Evolutionary conservation across 2,329 filamentous ascomycete species (phyloP), one percentile per base, ranked within the genome.

Genomic region (Colletotrichum liaoningense): DNA sequence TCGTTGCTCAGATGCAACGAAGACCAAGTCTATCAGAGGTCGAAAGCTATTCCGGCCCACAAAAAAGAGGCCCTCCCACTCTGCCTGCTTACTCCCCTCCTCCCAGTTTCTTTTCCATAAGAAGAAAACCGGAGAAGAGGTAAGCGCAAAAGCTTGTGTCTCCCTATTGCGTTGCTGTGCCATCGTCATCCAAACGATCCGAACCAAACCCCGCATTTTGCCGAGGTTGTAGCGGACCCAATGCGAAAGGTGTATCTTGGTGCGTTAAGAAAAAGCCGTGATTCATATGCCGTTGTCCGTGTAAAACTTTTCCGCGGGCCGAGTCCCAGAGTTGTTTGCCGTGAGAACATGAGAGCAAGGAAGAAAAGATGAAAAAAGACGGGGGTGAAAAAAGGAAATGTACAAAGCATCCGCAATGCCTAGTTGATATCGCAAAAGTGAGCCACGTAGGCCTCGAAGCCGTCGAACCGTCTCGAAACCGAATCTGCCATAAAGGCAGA

Each of bases 251-350:
- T 74, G 72, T 74, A 72, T 74, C 72, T 67, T 72, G 68, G 72
- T 74, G 72, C 69, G 72, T 57, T 72, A 74, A 74, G 63, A 74
- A 67, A 72, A 74, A 74, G 67, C 72, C 72, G 69, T 74, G 68
- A 74, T 66, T 74, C 72, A 67, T 74, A 72, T 74, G 72, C 68
- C 72, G 71, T 72, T 69, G 70, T 74, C 68, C 72, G 58, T 72
- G 72, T 74, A 74, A 70, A 72, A 74, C 72, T 74, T 74, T 74
- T 74, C 72, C 72, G 72, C 63, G 62, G 67, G 72, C 72, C 72
- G 72, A 67, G 69, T 71, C 69, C 69, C 72, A 71, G 52, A 62
- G 71, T 67, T 59, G 65, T 72, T 66, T 74, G 71, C 71, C 71
- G 71, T 72, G 42, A 60, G 62, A 67, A 67, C 56, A 71, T 67